These are phyloP conservation scores for Globisporangium paroecandrum DNA, from an alignment of 352 stramenopile genomes.

Conservation along the genomic window DNA sequence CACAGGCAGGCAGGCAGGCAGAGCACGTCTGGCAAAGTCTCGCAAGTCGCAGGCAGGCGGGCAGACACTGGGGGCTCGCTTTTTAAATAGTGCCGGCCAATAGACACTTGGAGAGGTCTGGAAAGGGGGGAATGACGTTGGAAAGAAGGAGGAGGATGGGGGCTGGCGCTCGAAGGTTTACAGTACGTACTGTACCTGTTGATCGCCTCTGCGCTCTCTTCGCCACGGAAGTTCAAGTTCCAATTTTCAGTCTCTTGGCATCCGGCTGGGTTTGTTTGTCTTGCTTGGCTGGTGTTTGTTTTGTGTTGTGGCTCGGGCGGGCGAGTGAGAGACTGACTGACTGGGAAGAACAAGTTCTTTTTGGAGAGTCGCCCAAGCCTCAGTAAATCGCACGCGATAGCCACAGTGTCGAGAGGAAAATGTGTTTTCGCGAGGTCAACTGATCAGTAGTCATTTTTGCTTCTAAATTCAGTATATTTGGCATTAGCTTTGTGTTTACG, in stretches of 20 bases:
- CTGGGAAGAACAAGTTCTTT: no score
- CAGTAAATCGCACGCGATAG: no score
- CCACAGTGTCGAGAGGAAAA: no score
- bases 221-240: neutral
- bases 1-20: neutral
- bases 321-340: no score
- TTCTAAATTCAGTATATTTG: no score
- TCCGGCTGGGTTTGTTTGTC: neutral
- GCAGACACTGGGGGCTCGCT: no score
- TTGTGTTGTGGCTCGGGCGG: no score
- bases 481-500: no score
- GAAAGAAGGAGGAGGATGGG: conserved; percentile 3
- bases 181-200: neutral
- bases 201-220: neutral
- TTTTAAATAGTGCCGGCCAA: conserved; percentile 5
- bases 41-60: neutral
- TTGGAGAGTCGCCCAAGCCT: no score
- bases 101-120: neutral
- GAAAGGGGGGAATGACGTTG: neutral
- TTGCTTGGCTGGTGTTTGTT: neutral
- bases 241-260: neutral
- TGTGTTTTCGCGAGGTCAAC: no score
- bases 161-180: neutral
- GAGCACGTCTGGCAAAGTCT: neutral
- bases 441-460: no score